Base-by-base conservation (phyloP, 345 rosid species). In the Durio zibethinus region DNA sequence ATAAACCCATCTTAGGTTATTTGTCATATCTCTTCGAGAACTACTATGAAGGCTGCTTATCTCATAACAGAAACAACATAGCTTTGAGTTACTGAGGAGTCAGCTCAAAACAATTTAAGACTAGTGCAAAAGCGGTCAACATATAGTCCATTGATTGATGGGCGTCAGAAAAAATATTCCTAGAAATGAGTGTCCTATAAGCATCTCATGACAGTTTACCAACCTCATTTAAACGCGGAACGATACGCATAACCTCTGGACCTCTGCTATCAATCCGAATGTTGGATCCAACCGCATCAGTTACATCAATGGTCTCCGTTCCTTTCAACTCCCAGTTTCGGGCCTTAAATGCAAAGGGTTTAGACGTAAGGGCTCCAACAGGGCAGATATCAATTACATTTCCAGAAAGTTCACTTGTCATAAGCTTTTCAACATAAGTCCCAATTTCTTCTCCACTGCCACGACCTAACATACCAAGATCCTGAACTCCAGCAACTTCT, bases 391-490 rank as follows among this genome's bases (percentile, higher is more conserved):
- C 99, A 38, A 96, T 96, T 10, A 94, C 97, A 73, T 94, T 96
- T 87, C 99, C 99, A 79, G 98, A 94, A 71, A 96, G 98, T 78
- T 96, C 99, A 87, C 99, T 96, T 63, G 97, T 91, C 99, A 96
- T 96, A 79, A 96, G 98, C 81, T 88, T 96, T 80, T 96, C 99
- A 68, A 96, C 99, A 50, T 96, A 96, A 76, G 99, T 96, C 72
- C 99, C 99, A 74, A 96, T 96, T 85, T 96, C 99, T 86, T 96
- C 99, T 83, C 99, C 98, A 77, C 98, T 96, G 53, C 99, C 99
- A 82, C 99, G 99, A 36, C 99, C 99, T 80, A 96, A 82, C 77
- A 96, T 90, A 70, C 99, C 99, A 87, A 96, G 99, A 88, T 96
- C 99, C 85, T 96, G 86, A 80, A 89, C 93, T 31, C 99, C 99